phyloP scores from a whole-genome alignment of 2,329 filamentous ascomycete genomes.

The Pleurostoma richardsiae region DNA sequence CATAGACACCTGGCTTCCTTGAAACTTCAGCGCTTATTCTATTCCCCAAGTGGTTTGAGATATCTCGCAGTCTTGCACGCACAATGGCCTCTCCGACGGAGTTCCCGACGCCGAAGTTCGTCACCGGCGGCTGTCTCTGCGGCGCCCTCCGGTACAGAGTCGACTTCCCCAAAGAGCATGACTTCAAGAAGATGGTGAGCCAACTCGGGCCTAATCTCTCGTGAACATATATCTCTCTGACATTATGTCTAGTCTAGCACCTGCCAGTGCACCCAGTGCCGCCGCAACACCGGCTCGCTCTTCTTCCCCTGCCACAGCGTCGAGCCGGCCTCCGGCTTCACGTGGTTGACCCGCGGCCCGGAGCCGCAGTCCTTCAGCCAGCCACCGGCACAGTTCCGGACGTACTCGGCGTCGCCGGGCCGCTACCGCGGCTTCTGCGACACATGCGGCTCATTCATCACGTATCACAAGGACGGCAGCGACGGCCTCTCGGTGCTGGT shows the following conservation, averaged over 20 bases:
- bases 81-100: slow-evolving; percentile 1
- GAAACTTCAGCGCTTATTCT: too few species aligned
- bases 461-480: slow-evolving; percentile 30
- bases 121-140: slow-evolving; percentile 27
- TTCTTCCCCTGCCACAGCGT: slow-evolving; percentile 35
- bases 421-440: slow-evolving; percentile 42
- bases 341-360: slow-evolving; percentile 4
- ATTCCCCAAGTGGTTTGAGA: too few species aligned
- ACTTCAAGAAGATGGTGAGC: slow-evolving; percentile 12
- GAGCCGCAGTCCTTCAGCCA: slow-evolving; percentile 1
- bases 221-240: neutral
- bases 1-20: too few species aligned
- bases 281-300: slow-evolving; percentile 43
- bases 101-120: slow-evolving; percentile 3
- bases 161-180: slow-evolving; percentile 16
- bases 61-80: too few species aligned
- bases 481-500: slow-evolving; percentile 28
- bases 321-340: slow-evolving; percentile 21
- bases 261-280: slow-evolving; percentile 53
- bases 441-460: slow-evolving; percentile 43
- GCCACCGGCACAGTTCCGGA: slow-evolving; percentile 24
- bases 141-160: slow-evolving; percentile 22
- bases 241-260: slow-evolving; percentile 29
- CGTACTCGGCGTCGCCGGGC: slow-evolving; percentile 32
- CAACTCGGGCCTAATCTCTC: too few species aligned